Evolutionary conservation across 768 basidiomycete genomes (phyloP), one percentile per base, ranked within the genome.

Genomic region (Amanita molliuscula): DNA sequence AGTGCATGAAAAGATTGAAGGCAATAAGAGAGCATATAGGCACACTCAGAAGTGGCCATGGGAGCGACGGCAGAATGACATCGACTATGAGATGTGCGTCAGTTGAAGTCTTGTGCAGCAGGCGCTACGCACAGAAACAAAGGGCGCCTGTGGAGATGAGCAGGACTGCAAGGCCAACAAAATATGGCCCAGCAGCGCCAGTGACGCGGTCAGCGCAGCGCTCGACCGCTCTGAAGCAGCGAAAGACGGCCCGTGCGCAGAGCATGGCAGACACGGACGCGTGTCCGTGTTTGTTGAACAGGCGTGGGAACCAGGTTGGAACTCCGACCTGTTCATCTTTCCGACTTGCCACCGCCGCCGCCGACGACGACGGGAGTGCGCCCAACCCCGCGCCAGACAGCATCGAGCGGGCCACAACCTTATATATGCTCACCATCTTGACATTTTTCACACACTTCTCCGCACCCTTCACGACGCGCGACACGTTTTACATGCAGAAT

Each of bases 161-260:
- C 6, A 81, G 58, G 48, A 84, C 71, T 3, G 91, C 94, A n/a
- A 95, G 69, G 1, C 68, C 75, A 34, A 98, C 79, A 62, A 98
- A 98, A 59, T 85, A 79, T 0, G 93, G 95, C 0, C 95, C 95
- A 26, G 89, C 93, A 47, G 88, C 85, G 47, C 93, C 91, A 0
- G 91, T 96, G 34, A 95, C 58, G 56, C 75, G 70, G 63, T 96
- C 90, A 4, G 78, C 94, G 44, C 70, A 65, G 47, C 79, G 68
- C 67, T 97, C 93, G 10, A 94, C 62, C 11, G 69, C 59, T 59
- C 72, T 74, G 62, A 77, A 77, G 62, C 77, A 78, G 36, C 69
- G 66, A 53, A 77, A 77, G 8, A 78, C 76, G 26, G 62, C 58
- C 46, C 67, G 61, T 3, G 75, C 69, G 56, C 73, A 74, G 57